Percentiles rank a stretch among this genome's conserved stretches.
Conservation (phyloP, 2,329 filamentous ascomycete genomes). For the Dactylonectria estremocensis region DNA sequence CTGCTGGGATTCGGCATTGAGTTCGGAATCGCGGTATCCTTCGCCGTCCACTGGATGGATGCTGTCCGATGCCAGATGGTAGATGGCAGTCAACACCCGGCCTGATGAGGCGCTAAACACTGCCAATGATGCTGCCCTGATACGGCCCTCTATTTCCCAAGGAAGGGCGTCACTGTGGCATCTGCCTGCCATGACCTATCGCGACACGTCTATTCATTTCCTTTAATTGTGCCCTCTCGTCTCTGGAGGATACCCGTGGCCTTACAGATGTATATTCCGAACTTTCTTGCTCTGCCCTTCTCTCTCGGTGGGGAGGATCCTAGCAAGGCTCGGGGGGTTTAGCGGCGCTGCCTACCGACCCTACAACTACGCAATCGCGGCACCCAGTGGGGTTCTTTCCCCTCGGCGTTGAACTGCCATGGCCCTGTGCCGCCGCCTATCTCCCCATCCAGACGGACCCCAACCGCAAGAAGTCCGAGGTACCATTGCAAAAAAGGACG, state of each 20-base stretch:
- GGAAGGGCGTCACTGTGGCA: constrained; percentile 19
- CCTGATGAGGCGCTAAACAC: constrained; percentile 24
- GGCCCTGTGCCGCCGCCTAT: constrained; percentile 9
- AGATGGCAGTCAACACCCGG: not conserved
- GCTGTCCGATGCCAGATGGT: not conserved
- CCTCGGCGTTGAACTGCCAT: constrained; percentile 29
- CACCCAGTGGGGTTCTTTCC: constrained; percentile 25
- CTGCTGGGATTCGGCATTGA: constrained; percentile 23
- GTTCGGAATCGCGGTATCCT: constrained; percentile 24
- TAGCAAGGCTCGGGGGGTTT: constrained; percentile 2
- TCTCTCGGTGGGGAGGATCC: constrained; percentile 10
- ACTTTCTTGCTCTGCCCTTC: not conserved
- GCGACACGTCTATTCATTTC: constrained; percentile 10
- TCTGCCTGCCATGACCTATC: constrained; percentile 20
- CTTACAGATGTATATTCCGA: not conserved
- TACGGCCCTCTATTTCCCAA: constrained; percentile 19
- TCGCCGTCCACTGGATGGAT: not conserved
- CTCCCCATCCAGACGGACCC: constrained; percentile 27
- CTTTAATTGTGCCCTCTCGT: not conserved
- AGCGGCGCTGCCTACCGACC: constrained; percentile 8
- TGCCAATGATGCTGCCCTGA: constrained; percentile 12
- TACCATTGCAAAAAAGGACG: constrained; percentile 16
- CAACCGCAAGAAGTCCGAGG: constrained; percentile 7
- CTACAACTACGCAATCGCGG: constrained; percentile 37
- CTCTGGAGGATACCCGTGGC: constrained; percentile 7